phyloP scores from a whole-genome alignment of 306 rosid genomes.

The Mimosa pudica region DNA sequence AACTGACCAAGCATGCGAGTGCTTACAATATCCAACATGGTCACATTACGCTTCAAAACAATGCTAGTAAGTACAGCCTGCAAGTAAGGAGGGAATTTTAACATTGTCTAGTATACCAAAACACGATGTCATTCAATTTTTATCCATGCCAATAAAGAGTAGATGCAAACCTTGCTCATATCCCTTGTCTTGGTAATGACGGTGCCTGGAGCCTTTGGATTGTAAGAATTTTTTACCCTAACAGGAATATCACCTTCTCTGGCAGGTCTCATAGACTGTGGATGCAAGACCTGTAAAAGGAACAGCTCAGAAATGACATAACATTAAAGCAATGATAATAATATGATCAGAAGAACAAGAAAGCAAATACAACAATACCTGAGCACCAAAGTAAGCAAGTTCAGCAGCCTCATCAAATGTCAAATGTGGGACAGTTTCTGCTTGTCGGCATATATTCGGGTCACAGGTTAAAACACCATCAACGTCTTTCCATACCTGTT shows the following conservation, averaged over 20 bases:
- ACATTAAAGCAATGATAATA: conserved; percentile 11
- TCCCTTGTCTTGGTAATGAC: conserved; percentile 87
- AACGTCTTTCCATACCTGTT: conserved; percentile 98
- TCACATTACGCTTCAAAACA: conserved; percentile 86
- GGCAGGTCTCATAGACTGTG: conserved; percentile 98
- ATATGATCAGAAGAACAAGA: conserved; percentile 32
- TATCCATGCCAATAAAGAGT: conserved; percentile 23
- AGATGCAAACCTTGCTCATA: conserved; percentile 80
- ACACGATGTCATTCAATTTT: not conserved
- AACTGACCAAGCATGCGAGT: conserved; percentile 96
- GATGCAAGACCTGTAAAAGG: conserved; percentile 88
- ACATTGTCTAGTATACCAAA: conserved; percentile 21
- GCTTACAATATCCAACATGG: conserved; percentile 97
- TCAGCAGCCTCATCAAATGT: conserved; percentile 99
- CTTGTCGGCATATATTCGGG: conserved; percentile 75
- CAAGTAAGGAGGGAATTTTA: conserved; percentile 36
- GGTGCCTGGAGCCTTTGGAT: conserved; percentile 93
- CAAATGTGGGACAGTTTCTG: conserved; percentile 84
- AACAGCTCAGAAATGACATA: conserved; percentile 33
- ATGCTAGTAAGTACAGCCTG: conserved; percentile 94
- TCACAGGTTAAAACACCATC: conserved; percentile 98
- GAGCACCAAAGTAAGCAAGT: conserved; percentile 98
- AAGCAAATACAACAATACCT: conserved; percentile 54
- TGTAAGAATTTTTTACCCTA: conserved; percentile 96
- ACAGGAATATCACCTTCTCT: conserved; percentile 97